Evolutionary conservation across 495 filamentous ascomycete species (phyloP).

Genomic region (Penicillium bovifimosum): DNA sequence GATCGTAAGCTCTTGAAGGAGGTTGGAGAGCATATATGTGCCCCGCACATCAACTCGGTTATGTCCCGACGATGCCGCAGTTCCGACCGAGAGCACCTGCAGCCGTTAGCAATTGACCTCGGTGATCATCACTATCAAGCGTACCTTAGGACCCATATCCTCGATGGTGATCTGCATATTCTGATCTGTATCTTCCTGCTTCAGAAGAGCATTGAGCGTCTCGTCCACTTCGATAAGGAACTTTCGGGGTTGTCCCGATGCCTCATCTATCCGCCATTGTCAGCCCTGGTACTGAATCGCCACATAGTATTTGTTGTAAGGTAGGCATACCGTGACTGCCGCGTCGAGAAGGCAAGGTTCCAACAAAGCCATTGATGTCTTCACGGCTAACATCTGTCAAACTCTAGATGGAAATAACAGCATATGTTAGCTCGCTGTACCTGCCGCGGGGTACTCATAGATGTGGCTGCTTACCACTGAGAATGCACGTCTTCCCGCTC

Average conservation of each 20-base stretch:
- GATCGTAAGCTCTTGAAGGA: constrained; percentile 87
- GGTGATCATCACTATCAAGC: neutral
- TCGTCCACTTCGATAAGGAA: constrained; percentile 74
- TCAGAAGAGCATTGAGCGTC: constrained; percentile 64
- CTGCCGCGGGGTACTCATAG: constrained; percentile 14
- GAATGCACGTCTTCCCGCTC: constrained; percentile 39
- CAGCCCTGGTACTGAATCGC: neutral
- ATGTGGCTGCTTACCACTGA: constrained; percentile 44
- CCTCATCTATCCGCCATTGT: constrained; percentile 40
- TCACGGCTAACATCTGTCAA: constrained; percentile 34
- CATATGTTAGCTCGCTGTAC: constrained; percentile 9
- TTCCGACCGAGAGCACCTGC: constrained; percentile 73
- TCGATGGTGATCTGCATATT: constrained; percentile 97
- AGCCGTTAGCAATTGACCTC: neutral
- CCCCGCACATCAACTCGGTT: constrained; percentile 82
- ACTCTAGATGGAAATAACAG: constrained; percentile 23
- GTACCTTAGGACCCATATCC: constrained; percentile 86
- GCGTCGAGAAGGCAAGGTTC: constrained; percentile 33
- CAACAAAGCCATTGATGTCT: constrained; percentile 33
- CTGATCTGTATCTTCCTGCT: constrained; percentile 81
- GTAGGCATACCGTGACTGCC: constrained; percentile 44
- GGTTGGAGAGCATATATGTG: constrained; percentile 92
- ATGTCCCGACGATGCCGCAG: constrained; percentile 78
- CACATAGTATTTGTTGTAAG: neutral
- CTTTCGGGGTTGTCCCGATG: constrained; percentile 49